Base-by-base conservation (phyloP, 371 early-diverging fungal species). In the Mortierella polycephala region DNA sequence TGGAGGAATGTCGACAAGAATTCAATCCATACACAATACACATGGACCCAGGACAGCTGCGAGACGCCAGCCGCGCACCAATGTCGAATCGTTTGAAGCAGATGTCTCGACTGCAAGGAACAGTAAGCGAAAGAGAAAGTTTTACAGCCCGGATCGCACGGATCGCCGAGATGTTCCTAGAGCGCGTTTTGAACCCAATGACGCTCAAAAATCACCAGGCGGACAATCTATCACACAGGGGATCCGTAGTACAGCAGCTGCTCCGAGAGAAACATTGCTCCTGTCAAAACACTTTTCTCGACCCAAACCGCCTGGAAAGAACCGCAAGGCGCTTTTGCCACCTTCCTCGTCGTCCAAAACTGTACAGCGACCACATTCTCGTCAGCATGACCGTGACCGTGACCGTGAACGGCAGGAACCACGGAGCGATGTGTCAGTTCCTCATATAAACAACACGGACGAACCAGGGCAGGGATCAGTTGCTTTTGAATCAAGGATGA, bases 251-350 rank as follows among this genome's bases (percentile, higher is more conserved):
- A 30, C 40, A 44, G 21, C 44, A 11, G 5, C 11, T 16, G 46
- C 16, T 46, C 46, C 51, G 16, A 12, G 18, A 39, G 37, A 56
- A 12, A 41, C 67, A 2, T 51, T 52, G 18, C 45, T 14, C 2
- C 52, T 56, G n/a, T 41, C 20, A 30, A 47, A 49, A 4, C 12
- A 12, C 0, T 65, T 72, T 21, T 16, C 69, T 18, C 54, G 62
- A 30, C 62, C 79, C 51, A 72, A 72, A n/a, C 67, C 79, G 6
- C 69, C 79, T 46, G 69, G 69, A 45, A 67, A 53, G 51, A 53
- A 64, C 46, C 79, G 69, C 6, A 40, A 46, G 7, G 40, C 50
- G 8, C 0, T 60, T 11, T 58, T 51, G 6, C 46, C 12, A 12
- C 13, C 40, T 14, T 0, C 40, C 16, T 11, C 30, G 8, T 30